Percentiles rank a stretch among this genome's conserved stretches.
Conservation (phyloP, 495 filamentous ascomycete genomes). For the Cladorrhinum samala region DNA sequence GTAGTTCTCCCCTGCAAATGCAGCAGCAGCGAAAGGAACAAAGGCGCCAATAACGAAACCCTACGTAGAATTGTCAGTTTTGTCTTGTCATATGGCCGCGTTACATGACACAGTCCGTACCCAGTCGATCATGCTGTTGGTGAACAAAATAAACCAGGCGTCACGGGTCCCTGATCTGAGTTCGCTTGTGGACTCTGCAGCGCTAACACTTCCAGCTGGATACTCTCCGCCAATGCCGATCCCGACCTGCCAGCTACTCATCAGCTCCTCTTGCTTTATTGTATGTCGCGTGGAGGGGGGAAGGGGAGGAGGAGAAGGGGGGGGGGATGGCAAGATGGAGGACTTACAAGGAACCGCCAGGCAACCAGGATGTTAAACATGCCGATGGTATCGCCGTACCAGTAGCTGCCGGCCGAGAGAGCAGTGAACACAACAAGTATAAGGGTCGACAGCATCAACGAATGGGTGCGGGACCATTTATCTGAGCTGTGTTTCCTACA, state of each 20-base stretch:
- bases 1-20: constrained; percentile 61
- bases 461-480: constrained; percentile 76
- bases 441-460: constrained; percentile 70
- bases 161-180: constrained; percentile 74
- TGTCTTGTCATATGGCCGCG: constrained; percentile 4
- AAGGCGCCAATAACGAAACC: constrained; percentile 73
- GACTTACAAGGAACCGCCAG: constrained; percentile 76
- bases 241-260: constrained; percentile 30
- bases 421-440: constrained; percentile 81
- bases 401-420: constrained; percentile 72
- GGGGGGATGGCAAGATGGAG: too few relatives aligned
- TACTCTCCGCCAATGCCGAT: constrained; percentile 70
- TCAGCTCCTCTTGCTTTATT: constrained; percentile 5
- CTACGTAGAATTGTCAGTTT: constrained; percentile 8
- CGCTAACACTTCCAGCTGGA: constrained; percentile 79
- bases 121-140: constrained; percentile 80
- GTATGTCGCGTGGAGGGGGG: too few relatives aligned
- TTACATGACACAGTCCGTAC: constrained; percentile 2
- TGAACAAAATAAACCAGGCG: constrained; percentile 89
- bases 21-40: constrained; percentile 66
- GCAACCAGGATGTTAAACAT: constrained; percentile 79
- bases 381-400: constrained; percentile 55
- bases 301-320: too few relatives aligned
- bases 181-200: constrained; percentile 78
- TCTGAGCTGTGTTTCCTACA: constrained; percentile 45